Evolutionary conservation across 495 filamentous ascomycete species (phyloP).

Genomic region (Lasiosphaeris hirsuta): DNA sequence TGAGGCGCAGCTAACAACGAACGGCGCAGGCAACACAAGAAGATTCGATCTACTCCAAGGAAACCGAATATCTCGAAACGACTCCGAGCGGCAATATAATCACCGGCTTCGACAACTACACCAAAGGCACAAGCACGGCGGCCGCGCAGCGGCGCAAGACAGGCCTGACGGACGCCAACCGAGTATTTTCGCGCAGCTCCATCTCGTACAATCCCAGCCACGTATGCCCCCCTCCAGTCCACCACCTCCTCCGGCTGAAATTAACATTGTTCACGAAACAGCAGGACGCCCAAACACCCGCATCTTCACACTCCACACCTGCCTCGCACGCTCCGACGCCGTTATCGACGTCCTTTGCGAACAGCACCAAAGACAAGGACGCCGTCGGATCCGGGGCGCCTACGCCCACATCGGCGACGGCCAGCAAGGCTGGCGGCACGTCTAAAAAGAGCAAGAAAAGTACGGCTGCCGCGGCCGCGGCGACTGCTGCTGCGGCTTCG

Average conservation of each 20-base stretch:
- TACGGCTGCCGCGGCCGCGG: slow-evolving; percentile 16
- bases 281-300: slow-evolving; percentile 40
- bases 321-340: slow-evolving; percentile 48
- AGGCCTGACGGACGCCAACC: slow-evolving; percentile 48
- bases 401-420: slow-evolving; percentile 43
- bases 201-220: slow-evolving; percentile 50
- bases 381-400: slow-evolving; percentile 41
- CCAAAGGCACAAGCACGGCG: slow-evolving; percentile 66
- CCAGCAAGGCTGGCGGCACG: slow-evolving; percentile 26
- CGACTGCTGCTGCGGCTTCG: slow-evolving; percentile 18
- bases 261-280: background rate
- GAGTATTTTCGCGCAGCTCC: slow-evolving; percentile 59
- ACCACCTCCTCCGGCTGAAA: background rate
- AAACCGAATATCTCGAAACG: slow-evolving; percentile 86
- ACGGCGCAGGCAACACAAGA: slow-evolving; percentile 48
- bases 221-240: slow-evolving; percentile 26
- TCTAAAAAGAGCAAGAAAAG: slow-evolving; percentile 42
- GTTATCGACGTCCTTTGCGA: slow-evolving; percentile 42
- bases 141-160: slow-evolving; percentile 49
- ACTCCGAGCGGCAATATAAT: slow-evolving; percentile 92
- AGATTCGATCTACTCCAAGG: slow-evolving; percentile 79
- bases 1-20: background rate
- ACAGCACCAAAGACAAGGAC: slow-evolving; percentile 21
- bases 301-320: slow-evolving; percentile 35
- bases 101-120: slow-evolving; percentile 94